Percentiles rank a stretch among this genome's conserved stretches.
Evolutionary conservation across 2,329 filamentous ascomycete genomes (phyloP).

Genomic region (Pseudogymnoascus sp.): DNA sequence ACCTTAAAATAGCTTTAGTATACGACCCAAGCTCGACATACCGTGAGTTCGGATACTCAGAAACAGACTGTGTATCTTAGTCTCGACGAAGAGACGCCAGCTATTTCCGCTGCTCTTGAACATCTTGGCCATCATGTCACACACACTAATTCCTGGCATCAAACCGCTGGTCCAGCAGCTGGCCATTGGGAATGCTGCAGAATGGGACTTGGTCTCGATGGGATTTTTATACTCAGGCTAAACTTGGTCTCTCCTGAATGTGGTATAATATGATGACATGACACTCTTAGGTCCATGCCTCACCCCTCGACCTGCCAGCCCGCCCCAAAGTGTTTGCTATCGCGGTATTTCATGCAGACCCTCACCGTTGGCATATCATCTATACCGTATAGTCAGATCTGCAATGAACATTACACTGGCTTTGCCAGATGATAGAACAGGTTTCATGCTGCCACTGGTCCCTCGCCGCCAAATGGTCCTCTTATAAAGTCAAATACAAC

Average conservation of each 20-base stretch:
- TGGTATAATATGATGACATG: background rate
- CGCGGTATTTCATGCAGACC: background rate
- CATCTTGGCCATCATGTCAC: background rate
- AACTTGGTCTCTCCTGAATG: background rate
- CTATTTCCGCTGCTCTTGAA: background rate
- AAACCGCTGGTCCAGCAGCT: background rate
- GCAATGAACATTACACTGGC: background rate
- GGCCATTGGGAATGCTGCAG: background rate
- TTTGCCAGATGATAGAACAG: background rate
- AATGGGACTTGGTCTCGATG: background rate
- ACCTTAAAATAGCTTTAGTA: background rate
- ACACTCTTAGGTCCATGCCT: background rate
- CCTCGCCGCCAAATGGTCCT: background rate
- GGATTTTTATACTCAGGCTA: background rate
- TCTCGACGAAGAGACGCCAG: background rate
- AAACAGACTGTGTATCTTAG: background rate
- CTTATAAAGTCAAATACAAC: constrained; percentile 9
- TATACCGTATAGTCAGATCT: background rate
- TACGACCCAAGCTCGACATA: background rate
- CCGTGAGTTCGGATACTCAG: background rate
- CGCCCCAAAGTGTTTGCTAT: background rate
- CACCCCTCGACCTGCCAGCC: background rate
- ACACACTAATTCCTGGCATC: background rate
- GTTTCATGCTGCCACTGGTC: background rate
- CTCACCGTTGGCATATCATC: background rate